Base-by-base conservation (phyloP, 768 basidiomycete genomes). In the Rhizopogon vinicolor region DNA sequence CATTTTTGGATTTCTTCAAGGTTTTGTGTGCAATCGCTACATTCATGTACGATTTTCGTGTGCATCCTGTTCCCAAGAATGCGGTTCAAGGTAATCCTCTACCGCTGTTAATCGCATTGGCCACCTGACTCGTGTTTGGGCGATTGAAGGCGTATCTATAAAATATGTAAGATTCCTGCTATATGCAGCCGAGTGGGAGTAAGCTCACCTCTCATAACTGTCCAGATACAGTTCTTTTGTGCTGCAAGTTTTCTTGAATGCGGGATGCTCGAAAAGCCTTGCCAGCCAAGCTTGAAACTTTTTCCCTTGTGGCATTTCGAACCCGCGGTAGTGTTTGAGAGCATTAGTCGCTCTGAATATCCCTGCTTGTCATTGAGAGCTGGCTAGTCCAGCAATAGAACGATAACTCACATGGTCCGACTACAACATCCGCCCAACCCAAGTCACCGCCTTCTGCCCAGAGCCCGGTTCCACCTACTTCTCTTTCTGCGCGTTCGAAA, bases 81-180 rank as follows among this genome's bases (percentile, higher is more conserved):
- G 12, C 35, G 2, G 12, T 7, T 84, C 72, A 89, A 52, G 88
- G 88, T 31, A 90, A 68, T 0, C 73, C 77, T 50, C 74, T 76
- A 19, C 87, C 87, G 7, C 80, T 67, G 56, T 90, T 90, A 61
- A 89, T 89, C 4, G 88, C 88, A 59, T 81, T 83, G 5, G 87
- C 87, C 10, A 88, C 85, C 61, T 85, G 84, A 60, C 87, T 88
- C 4, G 87, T 89, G 63, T 89, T 86, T 3, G 88, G 86, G 31
- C 87, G 75, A 62, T 91, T 91, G 63, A 82, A 85, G 0, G 88
- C 87, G 62, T 89, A 90, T 63, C 88, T 90, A 56, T 6, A 39
- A 25, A 48, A 31, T 19, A 53, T 7, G 25, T 35, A 18, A 9
- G 12, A 44, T 41, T 49, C 22, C 19, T 18, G 9, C 40, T 5